Conservation (phyloP, 1,284 basidiomycete genomes). For the Ceratobasidium sp. region DNA sequence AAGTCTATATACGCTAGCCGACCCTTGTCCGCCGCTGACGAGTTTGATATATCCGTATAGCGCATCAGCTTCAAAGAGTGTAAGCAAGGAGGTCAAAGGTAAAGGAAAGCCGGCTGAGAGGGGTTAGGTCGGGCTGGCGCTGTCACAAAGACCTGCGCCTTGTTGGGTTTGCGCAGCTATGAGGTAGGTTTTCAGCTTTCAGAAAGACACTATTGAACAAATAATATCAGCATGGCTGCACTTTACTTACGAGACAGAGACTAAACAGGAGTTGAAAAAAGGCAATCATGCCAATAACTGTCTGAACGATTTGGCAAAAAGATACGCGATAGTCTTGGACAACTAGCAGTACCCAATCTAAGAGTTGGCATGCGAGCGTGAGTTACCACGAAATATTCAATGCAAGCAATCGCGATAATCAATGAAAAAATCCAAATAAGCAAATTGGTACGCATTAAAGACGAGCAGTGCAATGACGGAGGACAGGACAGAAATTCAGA, state of each 20-base stretch:
- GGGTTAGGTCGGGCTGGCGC: no score
- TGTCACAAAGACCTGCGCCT: no score
- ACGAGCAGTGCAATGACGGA: slow-evolving; percentile 95
- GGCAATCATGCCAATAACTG: slow-evolving; percentile 86
- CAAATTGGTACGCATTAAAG: slow-evolving; percentile 98
- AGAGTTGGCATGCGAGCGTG: slow-evolving; percentile 94
- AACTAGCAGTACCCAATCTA: slow-evolving; percentile 98
- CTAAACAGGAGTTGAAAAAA: slow-evolving; percentile 96
- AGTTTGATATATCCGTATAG: no score
- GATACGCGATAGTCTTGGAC: slow-evolving; percentile 76
- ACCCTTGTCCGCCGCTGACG: no score
- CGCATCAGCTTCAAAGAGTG: no score
- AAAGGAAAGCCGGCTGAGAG: no score
- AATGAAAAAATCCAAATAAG: slow-evolving; percentile 93
- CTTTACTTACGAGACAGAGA: slow-evolving; percentile 50
- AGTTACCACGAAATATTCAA: slow-evolving; percentile 98
- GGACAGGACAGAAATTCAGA: slow-evolving; percentile 92
- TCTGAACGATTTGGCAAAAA: slow-evolving; percentile 87
- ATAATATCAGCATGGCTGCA: slow-evolving; percentile 52
- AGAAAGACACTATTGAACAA: slow-evolving; percentile 83
- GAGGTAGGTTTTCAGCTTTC: slow-evolving; percentile 62
- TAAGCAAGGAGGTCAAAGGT: no score
- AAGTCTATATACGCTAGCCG: no score
- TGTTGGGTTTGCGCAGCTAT: no score
- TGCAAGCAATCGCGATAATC: slow-evolving; percentile 97